Percentiles rank a stretch among this genome's conserved stretches.
phyloP scores from a whole-genome alignment of 1,284 basidiomycete genomes.

The Fomitiporia mediterranea region DNA sequence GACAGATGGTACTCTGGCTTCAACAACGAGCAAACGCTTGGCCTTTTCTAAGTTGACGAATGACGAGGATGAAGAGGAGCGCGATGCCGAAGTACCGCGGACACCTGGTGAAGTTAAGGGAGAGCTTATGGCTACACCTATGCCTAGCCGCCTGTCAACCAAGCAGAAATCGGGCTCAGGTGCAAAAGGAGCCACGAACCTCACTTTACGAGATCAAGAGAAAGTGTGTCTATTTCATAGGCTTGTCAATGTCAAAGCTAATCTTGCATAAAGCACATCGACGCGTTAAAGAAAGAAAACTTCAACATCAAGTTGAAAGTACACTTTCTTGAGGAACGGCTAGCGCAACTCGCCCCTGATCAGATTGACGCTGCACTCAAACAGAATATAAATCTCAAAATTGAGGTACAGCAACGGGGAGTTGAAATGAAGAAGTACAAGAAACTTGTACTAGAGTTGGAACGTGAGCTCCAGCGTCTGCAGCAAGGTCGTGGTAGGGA shows the following conservation, averaged over 20 bases:
- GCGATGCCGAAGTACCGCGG: slow-evolving; percentile 44
- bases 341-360: slow-evolving; percentile 84
- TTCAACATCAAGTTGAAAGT: slow-evolving; percentile 93
- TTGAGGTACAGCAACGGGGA: slow-evolving; percentile 87
- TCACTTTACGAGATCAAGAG: slow-evolving; percentile 91
- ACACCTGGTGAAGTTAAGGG: slow-evolving; percentile 48
- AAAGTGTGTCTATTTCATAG: slow-evolving; percentile 54
- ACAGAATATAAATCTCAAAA: slow-evolving; percentile 92
- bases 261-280: slow-evolving; percentile 65
- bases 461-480: slow-evolving; percentile 71
- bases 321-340: slow-evolving; percentile 87
- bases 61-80: slow-evolving; percentile 38
- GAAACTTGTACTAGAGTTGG: slow-evolving; percentile 80
- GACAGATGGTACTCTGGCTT: slow-evolving; percentile 30
- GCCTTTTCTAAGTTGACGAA: slow-evolving; percentile 27
- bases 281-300: slow-evolving; percentile 92
- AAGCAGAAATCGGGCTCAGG: slow-evolving; percentile 39
- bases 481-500: slow-evolving; percentile 50
- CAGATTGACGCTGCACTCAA: slow-evolving; percentile 88
- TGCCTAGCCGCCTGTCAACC: slow-evolving; percentile 39
- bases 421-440: slow-evolving; percentile 91
- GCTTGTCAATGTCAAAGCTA: slow-evolving; percentile 1
- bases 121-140: slow-evolving; percentile 46
- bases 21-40: slow-evolving; percentile 28
- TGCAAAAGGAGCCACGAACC: slow-evolving; percentile 53